Percentiles rank a stretch among this genome's conserved stretches.
Conservation (phyloP, 1,139 yeast genomes). For the Protomyces pachydermus region DNA sequence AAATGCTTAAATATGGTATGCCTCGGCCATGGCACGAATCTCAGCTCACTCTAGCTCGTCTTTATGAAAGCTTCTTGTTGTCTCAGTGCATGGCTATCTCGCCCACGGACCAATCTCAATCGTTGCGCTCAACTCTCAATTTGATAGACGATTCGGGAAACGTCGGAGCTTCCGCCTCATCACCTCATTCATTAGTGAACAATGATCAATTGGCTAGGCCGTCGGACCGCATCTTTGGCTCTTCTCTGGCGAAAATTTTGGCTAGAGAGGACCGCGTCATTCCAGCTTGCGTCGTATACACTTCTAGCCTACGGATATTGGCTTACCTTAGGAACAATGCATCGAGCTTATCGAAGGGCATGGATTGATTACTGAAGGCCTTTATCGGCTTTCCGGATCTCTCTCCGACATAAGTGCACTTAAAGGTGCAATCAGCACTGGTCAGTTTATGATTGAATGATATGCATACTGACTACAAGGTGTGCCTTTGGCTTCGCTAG, state of each 20-base stretch:
- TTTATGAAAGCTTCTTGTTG: background rate
- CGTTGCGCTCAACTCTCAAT: background rate
- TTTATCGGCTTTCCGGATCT: constrained; percentile 81
- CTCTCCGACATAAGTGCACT: constrained; percentile 66
- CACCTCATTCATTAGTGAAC: background rate
- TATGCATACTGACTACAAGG: background rate
- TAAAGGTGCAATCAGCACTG: constrained; percentile 62
- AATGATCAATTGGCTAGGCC: background rate
- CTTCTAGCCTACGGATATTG: background rate
- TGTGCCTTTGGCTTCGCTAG: background rate
- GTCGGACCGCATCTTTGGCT: background rate
- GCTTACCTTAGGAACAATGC: constrained; percentile 46
- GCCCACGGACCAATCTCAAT: background rate
- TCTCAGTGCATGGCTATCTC: background rate
- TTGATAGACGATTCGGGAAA: background rate
- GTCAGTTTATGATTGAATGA: constrained; percentile 53
- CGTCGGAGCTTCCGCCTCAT: background rate
- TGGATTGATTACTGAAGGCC: constrained; percentile 82
- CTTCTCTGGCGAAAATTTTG: background rate
- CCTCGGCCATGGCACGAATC: background rate
- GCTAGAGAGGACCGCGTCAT: background rate
- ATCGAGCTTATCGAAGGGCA: constrained; percentile 76
- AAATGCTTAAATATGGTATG: background rate
- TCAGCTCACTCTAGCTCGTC: background rate
- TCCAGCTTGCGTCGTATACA: background rate